Evolutionary conservation across 768 basidiomycete species (phyloP), one percentile per base, ranked within the genome.

Genomic region (Collybia mongolica): DNA sequence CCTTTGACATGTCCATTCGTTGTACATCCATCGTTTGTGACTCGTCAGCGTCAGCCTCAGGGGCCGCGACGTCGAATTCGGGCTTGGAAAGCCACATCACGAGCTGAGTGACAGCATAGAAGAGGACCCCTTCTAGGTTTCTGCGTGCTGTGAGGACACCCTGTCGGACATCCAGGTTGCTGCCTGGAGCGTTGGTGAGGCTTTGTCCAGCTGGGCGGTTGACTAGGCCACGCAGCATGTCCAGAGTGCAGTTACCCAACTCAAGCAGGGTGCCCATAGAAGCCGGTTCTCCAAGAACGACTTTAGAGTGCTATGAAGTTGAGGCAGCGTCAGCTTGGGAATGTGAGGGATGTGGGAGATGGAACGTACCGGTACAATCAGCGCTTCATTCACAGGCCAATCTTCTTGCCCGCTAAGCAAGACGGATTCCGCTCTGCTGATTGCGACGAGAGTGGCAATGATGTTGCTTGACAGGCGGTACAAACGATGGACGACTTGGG

Each of bases 251-350:
- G 49, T 87, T 90, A 1, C 83, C 89, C 3, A 94, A 70, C 67
- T 95, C 93, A n/a, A 93, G 76, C 6, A 96, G 68, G 0, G 93
- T 94, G 15, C 93, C 93, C 46, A 93, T 68, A 0, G 93, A 93
- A 0, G 92, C 82, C 6, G 88, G 84, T 56, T 94, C 93, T 12
- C 84, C 83, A 0, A 88, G 74, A 2, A 92, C 86, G 4, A 93
- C 85, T 59, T 92, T 94, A 3, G 90, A 87, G 61, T 90, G 89
- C 93, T 96, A 55, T 48, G 44, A 44, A 46, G 37, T 22, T 45
- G 35, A 40, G 51, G 17, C 26, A 51, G 52, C 26, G 39, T 41
- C 22, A 46, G 19, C n/a, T n/a, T 49, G 22, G 15, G n/a, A 22
- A 14, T 15, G 40, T 39, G 45, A 43, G 18, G n/a, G 39, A 44